Evolutionary conservation across 208 protist species (phyloP).

Genomic region (Leptomonas pyrrhocoris): DNA sequence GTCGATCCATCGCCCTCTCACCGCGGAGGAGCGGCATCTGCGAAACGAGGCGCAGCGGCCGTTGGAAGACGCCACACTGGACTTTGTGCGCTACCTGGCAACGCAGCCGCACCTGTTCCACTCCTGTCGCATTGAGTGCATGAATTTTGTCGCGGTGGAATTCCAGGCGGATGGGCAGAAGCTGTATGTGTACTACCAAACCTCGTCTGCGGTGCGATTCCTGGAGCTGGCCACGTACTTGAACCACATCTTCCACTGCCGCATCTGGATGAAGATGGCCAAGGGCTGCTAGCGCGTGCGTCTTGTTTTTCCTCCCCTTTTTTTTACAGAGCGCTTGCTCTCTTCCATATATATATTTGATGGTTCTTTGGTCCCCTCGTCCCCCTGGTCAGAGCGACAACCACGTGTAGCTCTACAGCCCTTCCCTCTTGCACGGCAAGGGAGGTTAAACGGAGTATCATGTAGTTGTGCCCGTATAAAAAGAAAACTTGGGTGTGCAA

Average conservation of each 20-base stretch:
- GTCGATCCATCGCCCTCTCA: slow-evolving; percentile 41
- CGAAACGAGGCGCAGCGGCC: slow-evolving; percentile 19
- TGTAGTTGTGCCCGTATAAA: no score
- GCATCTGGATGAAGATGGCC: slow-evolving; percentile 77
- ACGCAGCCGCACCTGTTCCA: slow-evolving; percentile 39
- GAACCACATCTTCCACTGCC: slow-evolving; percentile 74
- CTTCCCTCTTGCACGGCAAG: no score
- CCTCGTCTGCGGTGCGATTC: slow-evolving; percentile 52
- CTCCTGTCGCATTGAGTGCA: slow-evolving; percentile 58
- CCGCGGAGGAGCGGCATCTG: slow-evolving; percentile 20
- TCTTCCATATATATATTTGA: no score
- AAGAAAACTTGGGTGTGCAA: no score
- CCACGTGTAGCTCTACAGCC: no score
- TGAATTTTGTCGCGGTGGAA: slow-evolving; percentile 74
- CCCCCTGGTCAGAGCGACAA: no score
- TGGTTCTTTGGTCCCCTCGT: no score
- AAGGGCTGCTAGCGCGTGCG: neutral
- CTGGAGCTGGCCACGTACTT: slow-evolving; percentile 74
- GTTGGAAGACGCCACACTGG: slow-evolving; percentile 42
- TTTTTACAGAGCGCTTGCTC: no score
- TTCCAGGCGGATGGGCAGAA: slow-evolving; percentile 83
- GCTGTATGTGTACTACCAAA: slow-evolving; percentile 77
- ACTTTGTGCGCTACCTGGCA: slow-evolving; percentile 34
- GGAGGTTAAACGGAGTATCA: no score
- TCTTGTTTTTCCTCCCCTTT: neutral